Evolutionary conservation across 768 basidiomycete species (phyloP).

Genomic region (Mycena olivaceomarginata): DNA sequence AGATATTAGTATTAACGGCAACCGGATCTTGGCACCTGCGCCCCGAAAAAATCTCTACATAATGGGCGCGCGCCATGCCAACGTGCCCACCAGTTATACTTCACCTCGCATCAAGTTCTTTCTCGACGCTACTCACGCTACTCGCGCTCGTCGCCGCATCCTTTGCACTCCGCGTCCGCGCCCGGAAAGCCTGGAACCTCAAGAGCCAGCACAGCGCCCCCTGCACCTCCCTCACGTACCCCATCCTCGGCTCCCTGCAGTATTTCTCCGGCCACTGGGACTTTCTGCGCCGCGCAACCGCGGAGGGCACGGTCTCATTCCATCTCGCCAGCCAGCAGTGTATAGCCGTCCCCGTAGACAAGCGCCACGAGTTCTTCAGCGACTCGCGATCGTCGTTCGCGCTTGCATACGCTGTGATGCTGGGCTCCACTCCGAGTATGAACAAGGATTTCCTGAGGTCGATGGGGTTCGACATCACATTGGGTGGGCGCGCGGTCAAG

Average conservation of each 20-base stretch:
- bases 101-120: no score
- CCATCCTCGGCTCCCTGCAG: constrained; percentile 26
- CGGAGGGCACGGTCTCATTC: constrained; percentile 1
- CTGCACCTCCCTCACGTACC: constrained; percentile 21
- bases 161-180: no score
- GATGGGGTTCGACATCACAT: constrained; percentile 1
- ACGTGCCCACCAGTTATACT: no score
- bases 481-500: neutral
- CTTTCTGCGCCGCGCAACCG: constrained; percentile 20
- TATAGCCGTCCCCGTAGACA: neutral
- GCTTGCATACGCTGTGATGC: neutral
- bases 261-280: constrained; percentile 33
- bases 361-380: neutral
- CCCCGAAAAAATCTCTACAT: no score
- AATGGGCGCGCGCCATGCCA: no score
- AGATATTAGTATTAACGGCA: no score
- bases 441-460: constrained; percentile 5
- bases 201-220: neutral
- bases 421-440: neutral
- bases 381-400: neutral
- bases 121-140: no score
- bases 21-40: no score
- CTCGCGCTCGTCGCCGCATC: no score
- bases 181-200: no score
- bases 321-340: constrained; percentile 6